Conservation (phyloP, 2,329 filamentous ascomycete genomes). For the Fusarium tjaetaba region DNA sequence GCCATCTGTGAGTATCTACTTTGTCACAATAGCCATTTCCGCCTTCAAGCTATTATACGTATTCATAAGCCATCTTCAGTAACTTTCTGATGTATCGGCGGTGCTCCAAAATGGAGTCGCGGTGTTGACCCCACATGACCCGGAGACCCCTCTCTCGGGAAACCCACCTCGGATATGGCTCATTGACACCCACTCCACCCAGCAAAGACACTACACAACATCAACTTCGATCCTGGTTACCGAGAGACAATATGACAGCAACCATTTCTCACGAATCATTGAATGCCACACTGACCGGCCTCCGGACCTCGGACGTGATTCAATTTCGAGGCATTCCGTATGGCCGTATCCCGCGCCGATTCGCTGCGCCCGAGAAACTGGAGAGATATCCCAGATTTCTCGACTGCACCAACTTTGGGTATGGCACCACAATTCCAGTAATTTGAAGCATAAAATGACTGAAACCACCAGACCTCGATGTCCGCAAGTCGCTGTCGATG, state of each 20-base stretch:
- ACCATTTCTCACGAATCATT: not conserved
- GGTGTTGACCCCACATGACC: not conserved
- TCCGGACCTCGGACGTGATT: not conserved
- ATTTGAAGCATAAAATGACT: accelerated
- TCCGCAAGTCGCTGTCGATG: slow-evolving; percentile 53
- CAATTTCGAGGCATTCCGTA: slow-evolving; percentile 19
- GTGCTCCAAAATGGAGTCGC: accelerated
- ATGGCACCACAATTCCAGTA: too few relatives aligned
- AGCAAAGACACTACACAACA: not conserved
- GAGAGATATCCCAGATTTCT: not conserved
- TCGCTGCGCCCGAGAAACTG: not conserved
- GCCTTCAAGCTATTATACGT: too few relatives aligned
- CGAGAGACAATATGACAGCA: not conserved
- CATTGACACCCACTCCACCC: not conserved
- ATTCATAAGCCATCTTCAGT: too few relatives aligned
- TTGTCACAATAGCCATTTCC: too few relatives aligned
- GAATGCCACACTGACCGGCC: not conserved
- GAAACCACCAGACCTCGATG: slow-evolving; percentile 49
- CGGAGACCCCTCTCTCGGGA: not conserved
- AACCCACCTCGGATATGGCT: not conserved
- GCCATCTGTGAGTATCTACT: too few relatives aligned
- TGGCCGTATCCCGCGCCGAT: not conserved
- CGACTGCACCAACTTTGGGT: slow-evolving; percentile 9
- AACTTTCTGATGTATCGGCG: too few relatives aligned
- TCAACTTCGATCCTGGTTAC: too few relatives aligned